phyloP scores from a whole-genome alignment of 106 monocot genomes.

The Posidonia australis region DNA sequence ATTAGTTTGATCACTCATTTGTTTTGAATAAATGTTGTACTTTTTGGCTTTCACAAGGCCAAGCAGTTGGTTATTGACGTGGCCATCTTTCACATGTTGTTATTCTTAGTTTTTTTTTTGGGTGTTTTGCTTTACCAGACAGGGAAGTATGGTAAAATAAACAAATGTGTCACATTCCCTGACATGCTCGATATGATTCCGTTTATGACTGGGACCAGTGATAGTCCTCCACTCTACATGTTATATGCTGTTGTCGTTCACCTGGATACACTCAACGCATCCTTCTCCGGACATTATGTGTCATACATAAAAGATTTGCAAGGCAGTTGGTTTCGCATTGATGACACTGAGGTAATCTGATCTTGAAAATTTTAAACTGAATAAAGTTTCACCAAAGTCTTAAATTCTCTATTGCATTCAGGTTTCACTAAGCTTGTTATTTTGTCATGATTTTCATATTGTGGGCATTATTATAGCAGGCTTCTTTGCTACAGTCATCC shows the following conservation, averaged over 20 bases:
- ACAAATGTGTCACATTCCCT: constrained; percentile 88
- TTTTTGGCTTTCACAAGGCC: too few relatives aligned
- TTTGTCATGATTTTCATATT: too few relatives aligned
- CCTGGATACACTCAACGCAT: constrained; percentile 77
- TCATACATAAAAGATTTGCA: constrained; percentile 84
- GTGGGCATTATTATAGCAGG: too few relatives aligned
- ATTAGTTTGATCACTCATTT: too few relatives aligned
- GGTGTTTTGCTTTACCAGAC: constrained; percentile 29
- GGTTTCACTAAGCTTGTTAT: too few relatives aligned
- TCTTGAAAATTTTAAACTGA: neutral
- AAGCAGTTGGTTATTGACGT: too few relatives aligned
- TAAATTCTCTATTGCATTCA: too few relatives aligned
- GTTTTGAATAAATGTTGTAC: too few relatives aligned
- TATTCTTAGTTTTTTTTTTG: neutral
- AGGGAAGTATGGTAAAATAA: constrained; percentile 91
- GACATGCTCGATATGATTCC: constrained; percentile 95
- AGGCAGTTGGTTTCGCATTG: constrained; percentile 74
- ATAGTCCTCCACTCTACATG: constrained; percentile 80
- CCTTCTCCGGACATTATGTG: constrained; percentile 91
- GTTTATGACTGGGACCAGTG: constrained; percentile 65
- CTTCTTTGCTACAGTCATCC: too few relatives aligned
- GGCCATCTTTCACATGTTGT: neutral
- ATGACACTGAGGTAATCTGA: constrained; percentile 74
- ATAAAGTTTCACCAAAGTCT: too few relatives aligned
- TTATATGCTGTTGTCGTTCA: constrained; percentile 92